Evolutionary conservation across 495 filamentous ascomycete genomes (phyloP), one percentile per base, ranked within the genome.

Genomic region (Neurospora sp.): DNA sequence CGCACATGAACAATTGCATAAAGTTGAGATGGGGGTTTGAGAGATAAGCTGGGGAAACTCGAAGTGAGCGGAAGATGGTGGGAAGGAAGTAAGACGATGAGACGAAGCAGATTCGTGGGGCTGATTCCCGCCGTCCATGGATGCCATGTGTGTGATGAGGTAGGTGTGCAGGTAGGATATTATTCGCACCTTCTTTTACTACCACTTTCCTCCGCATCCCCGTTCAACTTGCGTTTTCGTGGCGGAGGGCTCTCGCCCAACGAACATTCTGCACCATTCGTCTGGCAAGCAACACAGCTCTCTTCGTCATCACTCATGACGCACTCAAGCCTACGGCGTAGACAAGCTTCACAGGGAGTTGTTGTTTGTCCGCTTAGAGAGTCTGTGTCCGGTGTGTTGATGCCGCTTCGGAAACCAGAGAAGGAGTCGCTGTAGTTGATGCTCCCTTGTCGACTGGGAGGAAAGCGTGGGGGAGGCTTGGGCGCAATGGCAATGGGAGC

Each of bases 251-350:
- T 92, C 68, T 88, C 87, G 39, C 85, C 82, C 79, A 90, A 86
- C 8, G 89, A 90, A 78, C 89, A 91, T 38, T 88, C 87, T 77
- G 87, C 85, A 59, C 85, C 86, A 75, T 85, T 87, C 79, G 86
- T 85, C 78, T 88, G 86, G 78, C 89, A 91, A 41, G 89, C 83
- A 72, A 90, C 83, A 79, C 89, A 91, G 77, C 83, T 85, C 38
- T 86, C 86, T 42, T 89, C 86, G 37, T 89, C 89, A 61, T 89
- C 89, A 78, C 94, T 92, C 82, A 97, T 92, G 71, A 96, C 93
- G 83, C 96, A 99, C 77, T 94, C 91, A 77, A 90, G 93, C 81
- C 94, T 94, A 78, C 94, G 86, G 81, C 89, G 88, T 72, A 93
- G 86, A 82, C 96, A 99, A 53, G 92, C 81, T 77, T 85, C 86